Conservation (phyloP, 306 rosid species). For the Quercus engelmannii region DNA sequence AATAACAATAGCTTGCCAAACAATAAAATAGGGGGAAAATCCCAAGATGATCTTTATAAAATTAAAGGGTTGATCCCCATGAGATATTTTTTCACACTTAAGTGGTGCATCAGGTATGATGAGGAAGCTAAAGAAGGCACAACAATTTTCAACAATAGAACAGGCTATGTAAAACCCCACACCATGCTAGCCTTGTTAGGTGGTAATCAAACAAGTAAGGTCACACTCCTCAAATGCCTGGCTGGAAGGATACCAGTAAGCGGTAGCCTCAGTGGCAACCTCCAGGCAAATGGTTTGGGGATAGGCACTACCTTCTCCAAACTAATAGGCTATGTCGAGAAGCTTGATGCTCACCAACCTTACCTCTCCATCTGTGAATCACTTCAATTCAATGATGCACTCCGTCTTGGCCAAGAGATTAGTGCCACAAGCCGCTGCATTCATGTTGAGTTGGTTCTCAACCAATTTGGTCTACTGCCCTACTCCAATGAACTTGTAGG, state of each 20-base stretch:
- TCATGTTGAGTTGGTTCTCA: conserved; percentile 1
- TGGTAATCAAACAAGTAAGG: not conserved
- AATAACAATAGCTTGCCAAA: not conserved
- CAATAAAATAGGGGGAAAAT: not conserved
- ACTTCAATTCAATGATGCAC: conserved; percentile 5
- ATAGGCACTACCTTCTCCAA: not conserved
- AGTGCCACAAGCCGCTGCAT: not conserved
- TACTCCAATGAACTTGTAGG: conserved; percentile 5
- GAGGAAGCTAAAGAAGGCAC: not conserved
- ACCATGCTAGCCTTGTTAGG: conserved; percentile 7
- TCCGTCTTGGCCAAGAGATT: not conserved
- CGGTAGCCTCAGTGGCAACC: not conserved
- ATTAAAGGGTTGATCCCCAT: not conserved
- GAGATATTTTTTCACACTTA: not conserved
- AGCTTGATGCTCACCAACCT: conserved; percentile 11
- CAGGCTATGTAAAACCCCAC: conserved; percentile 1
- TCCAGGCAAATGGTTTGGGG: not conserved
- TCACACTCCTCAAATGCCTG: conserved; percentile 1
- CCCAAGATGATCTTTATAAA: not conserved
- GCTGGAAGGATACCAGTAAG: conserved; percentile 5
- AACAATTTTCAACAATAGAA: not conserved
- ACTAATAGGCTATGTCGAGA: conserved; percentile 10
- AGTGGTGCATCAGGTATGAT: not conserved
- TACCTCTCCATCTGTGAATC: conserved; percentile 9
- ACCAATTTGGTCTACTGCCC: conserved; percentile 11